Evolutionary conservation across 2,329 filamentous ascomycete species (phyloP).

Genomic region (Phyllosticta capitalensis): DNA sequence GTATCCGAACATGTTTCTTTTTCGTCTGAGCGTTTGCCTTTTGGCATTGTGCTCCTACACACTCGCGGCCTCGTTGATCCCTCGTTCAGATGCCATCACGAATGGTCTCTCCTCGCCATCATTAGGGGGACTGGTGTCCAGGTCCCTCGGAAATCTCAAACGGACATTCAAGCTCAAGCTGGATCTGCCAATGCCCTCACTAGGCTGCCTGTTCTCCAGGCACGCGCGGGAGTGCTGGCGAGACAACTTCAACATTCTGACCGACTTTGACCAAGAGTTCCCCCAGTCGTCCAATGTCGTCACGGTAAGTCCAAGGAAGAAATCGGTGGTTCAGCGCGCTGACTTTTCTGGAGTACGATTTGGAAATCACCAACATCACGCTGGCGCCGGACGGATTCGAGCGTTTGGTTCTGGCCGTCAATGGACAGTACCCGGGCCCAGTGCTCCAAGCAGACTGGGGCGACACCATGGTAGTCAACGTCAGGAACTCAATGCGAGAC

Average conservation of each 20-base stretch:
- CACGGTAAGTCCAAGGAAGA: constrained; percentile 16
- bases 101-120: not conserved
- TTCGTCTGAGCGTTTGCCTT: constrained; percentile 1
- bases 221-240: constrained; percentile 32
- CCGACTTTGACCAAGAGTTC: constrained; percentile 35
- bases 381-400: constrained; percentile 32
- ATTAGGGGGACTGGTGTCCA: not conserved
- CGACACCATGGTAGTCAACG: constrained; percentile 29
- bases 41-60: not conserved
- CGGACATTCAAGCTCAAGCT: not conserved
- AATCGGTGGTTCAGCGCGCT: constrained; percentile 14
- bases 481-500: constrained; percentile 26
- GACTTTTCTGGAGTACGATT: constrained; percentile 24
- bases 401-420: constrained; percentile 23
- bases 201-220: constrained; percentile 2
- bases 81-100: not conserved
- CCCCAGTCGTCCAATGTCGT: constrained; percentile 30
- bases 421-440: constrained; percentile 56
- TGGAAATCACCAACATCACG: constrained; percentile 34
- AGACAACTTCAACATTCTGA: constrained; percentile 33
- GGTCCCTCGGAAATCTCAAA: not conserved
- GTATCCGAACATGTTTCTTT: not conserved
- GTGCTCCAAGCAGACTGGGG: constrained; percentile 24
- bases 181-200: not conserved
- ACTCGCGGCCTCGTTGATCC: not conserved